phyloP scores from a whole-genome alignment of 2,329 filamentous ascomycete species.

The Fusarium guadeloupense region DNA sequence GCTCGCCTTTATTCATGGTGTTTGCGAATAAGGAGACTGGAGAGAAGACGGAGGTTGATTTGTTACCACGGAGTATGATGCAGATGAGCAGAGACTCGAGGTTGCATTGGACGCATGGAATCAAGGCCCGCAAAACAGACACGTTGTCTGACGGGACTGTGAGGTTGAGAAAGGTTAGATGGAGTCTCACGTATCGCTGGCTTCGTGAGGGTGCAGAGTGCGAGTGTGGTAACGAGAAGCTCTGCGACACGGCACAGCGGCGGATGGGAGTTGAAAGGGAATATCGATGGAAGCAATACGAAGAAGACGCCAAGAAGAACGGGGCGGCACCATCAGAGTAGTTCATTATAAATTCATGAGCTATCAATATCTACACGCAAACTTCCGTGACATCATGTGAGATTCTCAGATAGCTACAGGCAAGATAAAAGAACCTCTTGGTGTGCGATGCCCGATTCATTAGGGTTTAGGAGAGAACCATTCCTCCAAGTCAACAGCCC shows the following conservation, averaged over 20 bases:
- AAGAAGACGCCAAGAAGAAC: constrained; percentile 33
- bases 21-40: constrained; percentile 48
- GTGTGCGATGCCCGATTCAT: neutral
- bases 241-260: constrained; percentile 63
- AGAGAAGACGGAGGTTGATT: constrained; percentile 55
- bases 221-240: constrained; percentile 58
- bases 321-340: neutral
- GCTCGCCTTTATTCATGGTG: constrained; percentile 55
- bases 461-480: constrained; percentile 37
- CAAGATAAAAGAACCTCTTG: constrained; percentile 3
- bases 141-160: constrained; percentile 56
- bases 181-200: constrained; percentile 67
- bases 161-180: constrained; percentile 55
- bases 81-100: constrained; percentile 60
- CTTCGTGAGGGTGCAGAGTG: constrained; percentile 56
- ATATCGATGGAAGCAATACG: constrained; percentile 58
- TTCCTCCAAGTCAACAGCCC: constrained; percentile 45
- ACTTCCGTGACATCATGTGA: neutral
- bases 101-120: constrained; percentile 65
- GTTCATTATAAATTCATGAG: constrained; percentile 8
- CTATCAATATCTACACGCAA: constrained; percentile 6
- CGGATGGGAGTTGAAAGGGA: constrained; percentile 58
- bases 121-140: constrained; percentile 63
- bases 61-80: constrained; percentile 60
- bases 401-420: constrained; percentile 7